Conservation (phyloP, 169 alveolate genomes). For the Cystoisospora suis region DNA sequence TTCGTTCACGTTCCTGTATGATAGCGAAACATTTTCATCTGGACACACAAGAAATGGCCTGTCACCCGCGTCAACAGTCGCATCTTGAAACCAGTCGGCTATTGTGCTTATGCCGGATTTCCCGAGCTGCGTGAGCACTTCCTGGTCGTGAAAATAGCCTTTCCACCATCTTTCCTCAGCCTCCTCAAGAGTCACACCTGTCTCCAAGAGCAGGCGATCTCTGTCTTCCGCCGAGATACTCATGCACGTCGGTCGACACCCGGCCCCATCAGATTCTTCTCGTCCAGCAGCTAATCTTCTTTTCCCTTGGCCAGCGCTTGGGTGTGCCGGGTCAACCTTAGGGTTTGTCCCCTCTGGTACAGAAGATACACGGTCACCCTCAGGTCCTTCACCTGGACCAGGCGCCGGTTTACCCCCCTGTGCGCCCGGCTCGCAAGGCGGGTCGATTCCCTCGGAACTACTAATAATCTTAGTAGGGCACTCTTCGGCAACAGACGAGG, state of each 20-base stretch:
- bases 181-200: constrained; percentile 2
- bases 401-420: too few species aligned
- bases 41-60: background rate
- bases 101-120: background rate
- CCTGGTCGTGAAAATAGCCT: constrained; percentile 3
- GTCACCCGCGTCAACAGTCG: constrained; percentile 4
- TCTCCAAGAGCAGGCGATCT: constrained; percentile 11
- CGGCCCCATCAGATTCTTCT: too few species aligned
- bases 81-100: constrained; percentile 25
- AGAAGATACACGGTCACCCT: too few species aligned
- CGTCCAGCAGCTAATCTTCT: too few species aligned
- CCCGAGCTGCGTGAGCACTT: background rate
- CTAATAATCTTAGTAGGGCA: too few species aligned
- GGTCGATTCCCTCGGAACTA: too few species aligned
- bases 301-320: too few species aligned
- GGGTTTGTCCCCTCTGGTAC: too few species aligned
- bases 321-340: too few species aligned
- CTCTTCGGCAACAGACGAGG: too few species aligned
- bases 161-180: constrained; percentile 34
- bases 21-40: background rate
- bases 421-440: too few species aligned
- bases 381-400: too few species aligned
- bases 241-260: background rate
- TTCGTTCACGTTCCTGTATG: background rate
- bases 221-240: constrained; percentile 26